Conservation (phyloP, 148 eudicot genomes). For the Amaranthus cruentus region DNA sequence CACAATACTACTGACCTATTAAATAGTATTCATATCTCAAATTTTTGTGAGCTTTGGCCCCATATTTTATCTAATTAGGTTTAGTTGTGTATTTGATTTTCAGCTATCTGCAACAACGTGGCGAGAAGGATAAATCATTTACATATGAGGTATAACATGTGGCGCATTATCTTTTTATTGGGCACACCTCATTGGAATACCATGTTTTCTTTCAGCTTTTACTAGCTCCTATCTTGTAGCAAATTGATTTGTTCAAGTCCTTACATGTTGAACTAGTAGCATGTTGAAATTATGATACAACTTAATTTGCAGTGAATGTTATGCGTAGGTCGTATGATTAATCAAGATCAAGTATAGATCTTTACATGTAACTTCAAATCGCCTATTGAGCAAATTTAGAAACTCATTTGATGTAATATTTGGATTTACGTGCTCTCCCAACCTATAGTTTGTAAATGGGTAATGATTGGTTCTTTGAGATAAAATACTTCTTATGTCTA, state of each 20-base stretch:
- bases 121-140: slow-evolving; percentile 68
- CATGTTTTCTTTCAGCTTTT: background rate
- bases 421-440: background rate
- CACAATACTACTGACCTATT: background rate
- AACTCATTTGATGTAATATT: background rate
- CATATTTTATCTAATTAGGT: background rate
- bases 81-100: slow-evolving; percentile 20
- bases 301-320: background rate
- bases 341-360: background rate
- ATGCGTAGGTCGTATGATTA: background rate
- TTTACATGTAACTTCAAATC: background rate
- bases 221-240: background rate
- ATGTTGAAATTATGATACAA: background rate
- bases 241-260: background rate
- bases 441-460: background rate
- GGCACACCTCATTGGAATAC: background rate
- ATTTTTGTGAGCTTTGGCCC: background rate
- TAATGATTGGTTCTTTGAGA: background rate
- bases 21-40: background rate
- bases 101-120: slow-evolving; percentile 89
- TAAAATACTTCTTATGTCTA: background rate
- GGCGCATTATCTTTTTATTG: background rate
- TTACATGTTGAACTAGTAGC: background rate
- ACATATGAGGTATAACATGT: slow-evolving; percentile 73
- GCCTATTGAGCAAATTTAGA: background rate